These are phyloP conservation scores for Fusarium haematococcum DNA, from an alignment of 2,329 filamentous ascomycete genomes.

Conservation along the genomic window DNA sequence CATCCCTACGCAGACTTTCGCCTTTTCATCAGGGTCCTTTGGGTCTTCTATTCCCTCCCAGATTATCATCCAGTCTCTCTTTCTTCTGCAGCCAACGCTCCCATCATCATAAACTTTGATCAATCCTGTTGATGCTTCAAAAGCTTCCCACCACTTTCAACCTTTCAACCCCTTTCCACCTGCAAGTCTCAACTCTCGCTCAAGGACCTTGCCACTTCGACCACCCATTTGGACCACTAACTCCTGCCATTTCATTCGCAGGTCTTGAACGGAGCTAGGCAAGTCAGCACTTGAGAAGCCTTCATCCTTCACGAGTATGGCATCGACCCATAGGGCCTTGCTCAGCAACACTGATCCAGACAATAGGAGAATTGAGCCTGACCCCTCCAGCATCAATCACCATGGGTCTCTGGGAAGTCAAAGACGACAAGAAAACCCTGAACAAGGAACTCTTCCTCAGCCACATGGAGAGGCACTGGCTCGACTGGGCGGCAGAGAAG, in stretches of 20 bases:
- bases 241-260: too few relatives aligned
- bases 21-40: background rate
- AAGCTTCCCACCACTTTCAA: background rate
- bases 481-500: background rate
- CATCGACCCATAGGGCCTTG: background rate
- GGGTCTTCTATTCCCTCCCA: accelerated
- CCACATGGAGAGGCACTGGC: background rate
- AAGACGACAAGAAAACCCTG: background rate
- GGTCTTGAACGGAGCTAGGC: background rate
- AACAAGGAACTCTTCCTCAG: background rate
- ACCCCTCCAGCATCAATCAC: background rate
- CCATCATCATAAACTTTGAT: background rate
- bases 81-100: background rate
- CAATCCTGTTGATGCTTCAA: background rate
- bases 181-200: background rate
- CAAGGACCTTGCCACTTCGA: background rate
- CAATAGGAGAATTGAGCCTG: background rate
- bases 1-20: background rate
- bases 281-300: accelerated
- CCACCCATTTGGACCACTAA: background rate
- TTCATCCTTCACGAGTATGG: background rate
- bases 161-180: background rate
- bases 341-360: background rate
- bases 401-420: background rate
- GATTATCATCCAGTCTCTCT: background rate